Evolutionary conservation across 192 early-diverging fungal species (phyloP).

Genomic region (Haplosporangium gracile): DNA sequence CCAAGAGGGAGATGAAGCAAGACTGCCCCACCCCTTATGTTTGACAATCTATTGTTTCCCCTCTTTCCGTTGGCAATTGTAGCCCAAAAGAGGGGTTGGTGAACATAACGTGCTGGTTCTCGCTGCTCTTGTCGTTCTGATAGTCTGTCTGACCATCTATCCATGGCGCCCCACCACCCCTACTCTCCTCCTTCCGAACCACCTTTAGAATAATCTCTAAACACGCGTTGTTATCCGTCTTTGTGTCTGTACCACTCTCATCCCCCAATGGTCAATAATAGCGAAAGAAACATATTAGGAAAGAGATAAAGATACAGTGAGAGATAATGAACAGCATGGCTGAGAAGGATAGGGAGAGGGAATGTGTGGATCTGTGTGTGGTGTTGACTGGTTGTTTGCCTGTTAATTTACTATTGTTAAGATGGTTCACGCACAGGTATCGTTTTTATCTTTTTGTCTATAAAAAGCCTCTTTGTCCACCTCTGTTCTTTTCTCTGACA

Average conservation of each 20-base stretch:
- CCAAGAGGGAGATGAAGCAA: neutral
- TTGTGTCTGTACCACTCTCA: neutral
- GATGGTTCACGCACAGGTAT: neutral
- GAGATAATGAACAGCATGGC: too few species aligned
- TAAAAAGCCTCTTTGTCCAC: neutral
- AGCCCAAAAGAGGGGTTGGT: neutral
- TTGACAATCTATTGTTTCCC: slow-evolving; percentile 2
- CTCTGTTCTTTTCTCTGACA: neutral
- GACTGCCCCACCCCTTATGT: neutral
- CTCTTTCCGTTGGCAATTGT: neutral
- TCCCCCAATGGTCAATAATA: neutral
- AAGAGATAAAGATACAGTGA: too few species aligned
- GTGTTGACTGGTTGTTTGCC: neutral
- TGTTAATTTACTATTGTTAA: neutral
- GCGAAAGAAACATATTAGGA: too few species aligned
- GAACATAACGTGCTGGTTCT: too few species aligned
- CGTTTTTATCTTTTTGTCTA: neutral
- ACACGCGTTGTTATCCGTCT: too few species aligned
- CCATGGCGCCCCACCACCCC: too few species aligned
- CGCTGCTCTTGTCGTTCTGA: too few species aligned
- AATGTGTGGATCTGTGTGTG: neutral
- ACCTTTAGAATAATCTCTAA: too few species aligned
- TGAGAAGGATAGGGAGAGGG: too few species aligned
- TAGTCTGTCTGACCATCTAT: too few species aligned
- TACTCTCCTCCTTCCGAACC: too few species aligned